Conservation (phyloP, 345 rosid species). For the Aquilaria malaccensis region DNA sequence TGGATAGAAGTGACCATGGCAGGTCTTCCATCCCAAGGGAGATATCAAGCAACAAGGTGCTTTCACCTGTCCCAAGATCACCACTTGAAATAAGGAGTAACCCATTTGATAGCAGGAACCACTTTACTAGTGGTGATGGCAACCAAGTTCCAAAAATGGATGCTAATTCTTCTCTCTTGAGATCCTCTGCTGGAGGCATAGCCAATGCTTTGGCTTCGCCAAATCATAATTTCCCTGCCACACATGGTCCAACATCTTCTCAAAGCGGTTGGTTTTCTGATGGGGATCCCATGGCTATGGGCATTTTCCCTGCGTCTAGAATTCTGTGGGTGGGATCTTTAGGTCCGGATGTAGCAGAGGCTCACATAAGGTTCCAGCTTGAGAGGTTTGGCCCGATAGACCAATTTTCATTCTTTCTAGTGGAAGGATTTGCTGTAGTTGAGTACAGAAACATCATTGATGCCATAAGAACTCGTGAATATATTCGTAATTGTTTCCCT, state of each 20-base stretch:
- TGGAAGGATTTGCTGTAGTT: slow-evolving; percentile 74
- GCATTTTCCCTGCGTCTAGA: slow-evolving; percentile 76
- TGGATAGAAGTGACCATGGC: slow-evolving; percentile 54
- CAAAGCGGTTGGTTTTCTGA: slow-evolving; percentile 66
- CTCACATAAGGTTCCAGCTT: slow-evolving; percentile 71
- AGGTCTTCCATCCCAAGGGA: slow-evolving; percentile 67
- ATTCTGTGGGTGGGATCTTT: slow-evolving; percentile 83
- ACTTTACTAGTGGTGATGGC: slow-evolving; percentile 28
- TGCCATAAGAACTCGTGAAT: slow-evolving; percentile 85
- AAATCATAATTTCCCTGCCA: slow-evolving; percentile 34
- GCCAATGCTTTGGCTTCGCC: slow-evolving; percentile 49
- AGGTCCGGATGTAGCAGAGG: slow-evolving; percentile 75
- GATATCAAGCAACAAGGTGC: slow-evolving; percentile 38
- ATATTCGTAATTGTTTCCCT: slow-evolving; percentile 63
- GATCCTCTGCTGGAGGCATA: slow-evolving; percentile 26
- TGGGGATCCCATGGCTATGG: slow-evolving; percentile 70
- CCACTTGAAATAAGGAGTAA: slow-evolving; percentile 51
- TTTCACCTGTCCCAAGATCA: slow-evolving; percentile 57
- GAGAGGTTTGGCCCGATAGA: slow-evolving; percentile 84
- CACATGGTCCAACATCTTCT: slow-evolving; percentile 35
- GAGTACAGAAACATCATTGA: slow-evolving; percentile 87
- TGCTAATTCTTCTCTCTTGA: slow-evolving; percentile 18
- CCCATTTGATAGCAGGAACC: slow-evolving; percentile 60
- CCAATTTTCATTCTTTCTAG: slow-evolving; percentile 65
- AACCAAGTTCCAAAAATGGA: slow-evolving; percentile 24